Conservation (phyloP, 352 stramenopile species). For the Plasmopara viticola region DNA sequence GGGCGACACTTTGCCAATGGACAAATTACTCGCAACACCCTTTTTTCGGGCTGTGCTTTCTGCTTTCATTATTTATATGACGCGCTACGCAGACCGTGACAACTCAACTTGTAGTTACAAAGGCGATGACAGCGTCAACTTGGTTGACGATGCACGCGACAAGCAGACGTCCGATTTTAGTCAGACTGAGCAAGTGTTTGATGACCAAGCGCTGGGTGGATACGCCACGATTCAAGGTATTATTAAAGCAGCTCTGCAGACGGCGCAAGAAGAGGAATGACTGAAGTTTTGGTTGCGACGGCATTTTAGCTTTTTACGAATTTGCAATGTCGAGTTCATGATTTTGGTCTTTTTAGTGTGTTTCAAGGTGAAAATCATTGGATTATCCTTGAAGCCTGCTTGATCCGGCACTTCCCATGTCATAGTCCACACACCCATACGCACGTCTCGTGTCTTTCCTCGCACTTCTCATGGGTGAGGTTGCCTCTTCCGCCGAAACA, state of each 20-base stretch:
- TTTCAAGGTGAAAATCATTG: not conserved
- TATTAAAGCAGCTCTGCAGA: slow-evolving; percentile 50
- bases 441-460: slow-evolving; percentile 10
- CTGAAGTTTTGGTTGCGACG: no score
- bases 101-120: slow-evolving; percentile 22
- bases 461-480: slow-evolving; percentile 15
- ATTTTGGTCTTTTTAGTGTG: no score
- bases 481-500: slow-evolving; percentile 13
- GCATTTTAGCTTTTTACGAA: no score
- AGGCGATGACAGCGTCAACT: slow-evolving; percentile 15
- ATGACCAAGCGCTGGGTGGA: slow-evolving; percentile 24
- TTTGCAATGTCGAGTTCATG: no score
- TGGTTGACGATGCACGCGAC: slow-evolving; percentile 10
- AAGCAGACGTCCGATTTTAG: slow-evolving; percentile 8
- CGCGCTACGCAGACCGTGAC: slow-evolving; percentile 10
- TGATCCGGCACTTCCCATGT: not conserved
- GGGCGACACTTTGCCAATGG: slow-evolving; percentile 58
- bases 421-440: not conserved
- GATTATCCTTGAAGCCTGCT: slow-evolving; percentile 1
- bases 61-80: slow-evolving; percentile 56
- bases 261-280: slow-evolving; percentile 42
- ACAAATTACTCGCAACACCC: slow-evolving; percentile 45
- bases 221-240: slow-evolving; percentile 39
- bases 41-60: slow-evolving; percentile 63
- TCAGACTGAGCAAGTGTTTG: slow-evolving; percentile 5